A percentile compares a stretch with the other conserved stretches of the same genome.
These are phyloP conservation scores for Zymoseptoria brevis DNA, from an alignment of 2,329 filamentous ascomycete genomes.

Conservation along the genomic window DNA sequence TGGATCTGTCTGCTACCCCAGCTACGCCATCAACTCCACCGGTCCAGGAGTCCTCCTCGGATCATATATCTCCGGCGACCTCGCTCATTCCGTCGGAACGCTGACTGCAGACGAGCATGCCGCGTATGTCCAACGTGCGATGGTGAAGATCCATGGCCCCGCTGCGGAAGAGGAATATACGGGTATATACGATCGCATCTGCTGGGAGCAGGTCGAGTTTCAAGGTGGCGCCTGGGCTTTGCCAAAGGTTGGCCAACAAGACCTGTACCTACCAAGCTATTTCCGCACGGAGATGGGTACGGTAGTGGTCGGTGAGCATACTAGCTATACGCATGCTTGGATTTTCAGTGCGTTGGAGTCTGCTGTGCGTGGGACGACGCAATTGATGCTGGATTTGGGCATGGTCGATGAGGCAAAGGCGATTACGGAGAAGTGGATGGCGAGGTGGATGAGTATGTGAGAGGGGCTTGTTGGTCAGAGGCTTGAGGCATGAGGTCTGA, in stretches of 20 bases:
- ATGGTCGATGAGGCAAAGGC: constrained; percentile 63
- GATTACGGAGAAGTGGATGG: constrained; percentile 60
- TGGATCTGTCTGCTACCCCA: constrained; percentile 58
- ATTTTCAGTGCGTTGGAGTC: constrained; percentile 60
- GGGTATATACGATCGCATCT: constrained; percentile 55
- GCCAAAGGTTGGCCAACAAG: constrained; percentile 55
- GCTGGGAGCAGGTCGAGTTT: constrained; percentile 57
- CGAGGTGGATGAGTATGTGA: constrained; percentile 52
- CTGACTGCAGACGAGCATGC: constrained; percentile 54
- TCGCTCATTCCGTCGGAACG: constrained; percentile 40
- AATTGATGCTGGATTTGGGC: constrained; percentile 56
- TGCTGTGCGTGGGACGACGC: constrained; percentile 56
- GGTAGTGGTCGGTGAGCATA: constrained; percentile 59
- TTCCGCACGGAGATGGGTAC: constrained; percentile 61
- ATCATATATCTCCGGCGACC: constrained; percentile 47
- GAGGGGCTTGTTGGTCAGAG: not conserved
- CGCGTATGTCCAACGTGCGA: constrained; percentile 54
- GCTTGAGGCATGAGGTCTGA: no score
- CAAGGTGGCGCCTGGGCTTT: constrained; percentile 55
- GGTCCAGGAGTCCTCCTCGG: constrained; percentile 56
- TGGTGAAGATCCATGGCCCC: constrained; percentile 59
- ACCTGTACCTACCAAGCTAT: constrained; percentile 64
- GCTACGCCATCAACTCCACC: constrained; percentile 57
- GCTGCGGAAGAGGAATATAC: constrained; percentile 56
- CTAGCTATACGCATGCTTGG: constrained; percentile 64